Evolutionary conservation across 202 grass and related monocot species (phyloP), one percentile per base, ranked within the genome.

Genomic region (Eragrostis tef): DNA sequence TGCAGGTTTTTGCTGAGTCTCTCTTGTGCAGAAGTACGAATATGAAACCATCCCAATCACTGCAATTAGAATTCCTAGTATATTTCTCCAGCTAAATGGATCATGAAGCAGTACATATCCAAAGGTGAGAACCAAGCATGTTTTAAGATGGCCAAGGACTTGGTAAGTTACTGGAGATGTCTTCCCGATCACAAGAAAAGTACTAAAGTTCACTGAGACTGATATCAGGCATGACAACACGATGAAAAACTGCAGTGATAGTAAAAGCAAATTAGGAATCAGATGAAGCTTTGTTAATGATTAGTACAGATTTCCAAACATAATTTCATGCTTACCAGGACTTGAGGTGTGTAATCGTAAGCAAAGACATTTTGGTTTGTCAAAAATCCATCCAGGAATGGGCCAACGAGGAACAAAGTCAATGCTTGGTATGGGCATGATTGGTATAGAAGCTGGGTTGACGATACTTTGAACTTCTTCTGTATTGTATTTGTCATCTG

Each of bases 401-500:
- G 96, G 22, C 96, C 96, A 0, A 71, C 29, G 22, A 99, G 54
- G 53, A 99, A 93, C 65, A 99, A 65, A 11, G 93, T 99, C 67
- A 99, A 82, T 66, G 96, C 87, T 91, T 99, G 96, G 83, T 99
- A 99, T 49, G 93, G 96, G 75, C 88, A 95, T 69, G 93, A 96
- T 64, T 99, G 96, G 78, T 99, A 99, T 65, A 99, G 75, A 24
- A 99, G 85, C 81, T 99, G 96, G n/a, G 96, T 99, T 58, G 96
- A 99, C 44, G 93, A 99, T 41, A 99, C 96, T 78, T 99, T 99
- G 84, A 99, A 99, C 78, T 96, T 99, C 79, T 96, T 99, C 76
- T 99, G 96, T 81, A 99, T 99, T 68, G 96, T 99, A 70, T 99
- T 99, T 72, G 96, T 99, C 96, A 99, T 99, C 96, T 99, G 89